phyloP scores from a whole-genome alignment of 768 basidiomycete species.

The Auricularia cornea region DNA sequence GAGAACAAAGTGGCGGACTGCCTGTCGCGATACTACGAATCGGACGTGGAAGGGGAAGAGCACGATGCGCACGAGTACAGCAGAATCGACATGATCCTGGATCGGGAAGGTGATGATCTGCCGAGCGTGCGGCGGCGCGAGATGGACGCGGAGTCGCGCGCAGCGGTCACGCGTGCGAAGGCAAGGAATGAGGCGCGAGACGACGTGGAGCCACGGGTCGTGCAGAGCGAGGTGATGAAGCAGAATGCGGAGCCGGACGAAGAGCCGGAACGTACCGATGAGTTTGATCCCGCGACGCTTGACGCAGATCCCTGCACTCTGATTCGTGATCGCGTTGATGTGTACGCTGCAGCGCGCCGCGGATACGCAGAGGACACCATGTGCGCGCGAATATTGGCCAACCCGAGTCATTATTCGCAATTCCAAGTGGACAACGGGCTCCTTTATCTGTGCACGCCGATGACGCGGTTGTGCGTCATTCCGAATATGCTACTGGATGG shows the following conservation, averaged over 20 bases:
- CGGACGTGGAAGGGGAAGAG: neutral
- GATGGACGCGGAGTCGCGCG: neutral
- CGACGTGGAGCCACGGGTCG: neutral
- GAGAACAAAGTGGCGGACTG: neutral
- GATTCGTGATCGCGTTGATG: neutral
- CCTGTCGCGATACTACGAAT: neutral
- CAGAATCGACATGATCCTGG: constrained; percentile 5
- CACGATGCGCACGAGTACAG: neutral
- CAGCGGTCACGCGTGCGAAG: neutral
- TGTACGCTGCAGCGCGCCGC: neutral
- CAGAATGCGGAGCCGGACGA: neutral
- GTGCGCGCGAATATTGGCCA: neutral
- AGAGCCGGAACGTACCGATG: neutral
- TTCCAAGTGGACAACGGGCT: neutral
- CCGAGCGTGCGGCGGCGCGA: neutral
- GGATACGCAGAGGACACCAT: neutral
- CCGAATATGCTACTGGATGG: constrained; percentile 13
- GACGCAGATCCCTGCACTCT: neutral
- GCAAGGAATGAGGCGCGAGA: neutral
- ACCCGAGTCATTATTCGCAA: neutral
- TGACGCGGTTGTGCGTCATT: constrained; percentile 13
- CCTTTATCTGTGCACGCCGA: neutral
- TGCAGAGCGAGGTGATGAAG: neutral
- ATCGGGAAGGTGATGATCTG: constrained; percentile 10
- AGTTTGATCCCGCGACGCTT: neutral